phyloP scores from a whole-genome alignment of 2,329 filamentous ascomycete genomes.

The Cladosporium sp. region DNA sequence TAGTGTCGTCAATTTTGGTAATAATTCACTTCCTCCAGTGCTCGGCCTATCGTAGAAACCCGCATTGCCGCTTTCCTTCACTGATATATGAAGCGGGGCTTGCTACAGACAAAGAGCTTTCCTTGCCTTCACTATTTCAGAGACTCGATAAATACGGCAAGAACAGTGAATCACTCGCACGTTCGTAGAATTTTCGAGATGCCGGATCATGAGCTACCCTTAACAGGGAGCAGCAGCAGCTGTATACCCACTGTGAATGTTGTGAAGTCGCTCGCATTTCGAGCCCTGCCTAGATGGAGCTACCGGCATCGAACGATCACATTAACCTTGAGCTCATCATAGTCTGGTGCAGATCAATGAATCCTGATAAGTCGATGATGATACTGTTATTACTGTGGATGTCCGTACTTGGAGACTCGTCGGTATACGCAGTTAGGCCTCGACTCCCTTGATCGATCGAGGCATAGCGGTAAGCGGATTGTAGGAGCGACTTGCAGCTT shows the following conservation, averaged over 20 bases:
- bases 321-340: neutral
- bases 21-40: neutral
- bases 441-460: no score
- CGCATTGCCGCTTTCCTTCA: neutral
- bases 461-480: no score
- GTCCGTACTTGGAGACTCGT: no score
- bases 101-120: neutral
- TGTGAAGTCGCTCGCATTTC: neutral
- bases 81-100: neutral
- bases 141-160: neutral
- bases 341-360: neutral
- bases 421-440: no score
- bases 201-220: no score
- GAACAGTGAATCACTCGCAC: neutral
- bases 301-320: neutral
- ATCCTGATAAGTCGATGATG: no score
- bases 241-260: neutral
- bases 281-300: neutral
- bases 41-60: neutral
- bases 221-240: no score
- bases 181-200: neutral
- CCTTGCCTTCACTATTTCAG: no score
- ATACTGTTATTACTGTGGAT: no score
- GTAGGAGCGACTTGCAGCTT: no score
- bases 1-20: neutral